Base-by-base conservation (phyloP, 768 basidiomycete species). In the Paxillus involutus region DNA sequence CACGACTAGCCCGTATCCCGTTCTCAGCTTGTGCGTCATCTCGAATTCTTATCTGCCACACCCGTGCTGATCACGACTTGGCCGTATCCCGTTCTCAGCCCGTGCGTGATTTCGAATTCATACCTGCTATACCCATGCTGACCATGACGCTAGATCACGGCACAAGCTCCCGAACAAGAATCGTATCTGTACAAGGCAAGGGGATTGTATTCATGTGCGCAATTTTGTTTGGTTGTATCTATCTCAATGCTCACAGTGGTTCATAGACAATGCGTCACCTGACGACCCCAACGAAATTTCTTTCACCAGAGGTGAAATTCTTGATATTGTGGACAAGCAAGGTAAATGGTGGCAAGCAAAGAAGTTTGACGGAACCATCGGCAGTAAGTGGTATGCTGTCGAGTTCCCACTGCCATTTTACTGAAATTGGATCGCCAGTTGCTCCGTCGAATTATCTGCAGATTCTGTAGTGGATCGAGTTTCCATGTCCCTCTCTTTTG, bases 241-340 rank as follows among this genome's bases (percentile, higher is more conserved):
- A 49, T 54, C 41, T 19, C 55, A 40, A 61, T 58, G 44, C 63
- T 68, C 26, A 73, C 59, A 50, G 37, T 16, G 46, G 48, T 59
- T 59, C 36, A 29, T 71, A 98, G 96, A 99, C 75, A 83, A 81
- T 46, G 96, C 94, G n/a, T 92, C 90, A 3, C 77, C 89, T 26
- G 95, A 98, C 53, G 97, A 99, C 70, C 91, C 95, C 12, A 97
- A 91, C 66, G 97, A 99, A 73, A 89, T 99, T 39, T 91, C 91
- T 45, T 98, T 99, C 71, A 65, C 75, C 48, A 98, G 98, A 70
- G 93, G 94, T 50, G 96, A 98, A 65, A 77, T 93, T 39, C 81
- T 98, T 58, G 94, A 97, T 58, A 89, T 98, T 51, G 70, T 94
- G 53, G 95, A 98, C 73, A 94, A 92, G 72, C 84, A 91, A 63